Evolutionary conservation across 2,329 filamentous ascomycete genomes (phyloP).

Genomic region (Exserohilum turcica): DNA sequence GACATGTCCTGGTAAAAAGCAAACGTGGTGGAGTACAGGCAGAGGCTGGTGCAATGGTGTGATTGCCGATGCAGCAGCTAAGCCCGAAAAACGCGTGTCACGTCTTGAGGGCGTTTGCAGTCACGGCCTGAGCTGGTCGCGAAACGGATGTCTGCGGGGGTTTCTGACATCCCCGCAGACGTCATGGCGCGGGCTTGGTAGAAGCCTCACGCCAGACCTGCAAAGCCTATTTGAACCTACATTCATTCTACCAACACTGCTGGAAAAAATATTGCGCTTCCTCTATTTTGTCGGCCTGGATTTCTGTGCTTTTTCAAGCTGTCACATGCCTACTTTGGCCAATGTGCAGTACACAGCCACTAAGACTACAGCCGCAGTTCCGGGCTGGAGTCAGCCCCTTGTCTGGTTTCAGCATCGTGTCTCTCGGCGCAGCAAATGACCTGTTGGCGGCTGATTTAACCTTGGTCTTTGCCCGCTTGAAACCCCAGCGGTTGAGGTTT

Average conservation of each 20-base stretch:
- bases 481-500: not conserved
- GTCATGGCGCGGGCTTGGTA: slow-evolving; percentile 1
- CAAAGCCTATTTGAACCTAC: not conserved
- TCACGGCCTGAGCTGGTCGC: slow-evolving; percentile 23
- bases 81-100: slow-evolving; percentile 42
- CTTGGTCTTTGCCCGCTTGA: not conserved
- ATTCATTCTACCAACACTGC: not conserved
- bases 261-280: not conserved
- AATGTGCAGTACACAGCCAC: slow-evolving; percentile 31
- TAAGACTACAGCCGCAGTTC: slow-evolving; percentile 31
- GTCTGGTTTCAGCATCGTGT: slow-evolving; percentile 15
- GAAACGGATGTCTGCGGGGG: slow-evolving; percentile 27
- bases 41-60: slow-evolving; percentile 13
- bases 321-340: slow-evolving; percentile 2
- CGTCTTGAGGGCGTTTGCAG: slow-evolving; percentile 25
- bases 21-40: slow-evolving; percentile 9
- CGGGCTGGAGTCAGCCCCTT: slow-evolving; percentile 14
- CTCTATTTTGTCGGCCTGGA: not conserved
- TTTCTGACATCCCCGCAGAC: slow-evolving; percentile 2
- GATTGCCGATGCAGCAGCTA: slow-evolving; percentile 26
- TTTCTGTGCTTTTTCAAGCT: not conserved
- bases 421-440: slow-evolving; percentile 6
- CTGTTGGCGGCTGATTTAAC: slow-evolving; percentile 18
- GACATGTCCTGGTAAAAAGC: slow-evolving; percentile 31
- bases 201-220: not conserved